These are phyloP conservation scores for Phialophora expanda DNA, from an alignment of 2,329 filamentous ascomycete species.

Conservation along the genomic window DNA sequence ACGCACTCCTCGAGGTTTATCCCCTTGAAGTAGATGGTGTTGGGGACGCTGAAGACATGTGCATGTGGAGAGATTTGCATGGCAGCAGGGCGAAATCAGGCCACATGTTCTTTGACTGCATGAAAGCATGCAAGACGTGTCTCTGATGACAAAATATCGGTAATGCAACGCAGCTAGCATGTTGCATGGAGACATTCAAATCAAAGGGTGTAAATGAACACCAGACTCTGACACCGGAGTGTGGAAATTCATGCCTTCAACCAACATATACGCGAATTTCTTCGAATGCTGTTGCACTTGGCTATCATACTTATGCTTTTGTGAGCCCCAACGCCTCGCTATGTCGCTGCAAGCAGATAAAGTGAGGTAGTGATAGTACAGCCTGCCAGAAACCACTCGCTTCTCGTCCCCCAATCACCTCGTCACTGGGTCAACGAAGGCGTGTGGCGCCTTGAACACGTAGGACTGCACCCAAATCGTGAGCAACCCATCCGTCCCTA, in stretches of 20 bases:
- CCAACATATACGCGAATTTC: background rate
- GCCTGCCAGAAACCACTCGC: background rate
- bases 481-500: slow-evolving; percentile 6
- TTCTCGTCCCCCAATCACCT: background rate
- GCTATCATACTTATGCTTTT: background rate
- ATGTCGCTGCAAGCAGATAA: slow-evolving; percentile 9
- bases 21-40: slow-evolving; percentile 82
- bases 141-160: background rate
- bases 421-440: background rate
- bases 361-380: slow-evolving; percentile 1
- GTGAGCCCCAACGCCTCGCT: slow-evolving; percentile 12
- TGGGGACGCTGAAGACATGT: background rate
- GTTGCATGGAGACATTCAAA: background rate
- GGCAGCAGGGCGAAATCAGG: background rate
- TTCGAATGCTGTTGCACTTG: slow-evolving; percentile 1
- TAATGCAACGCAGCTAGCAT: background rate
- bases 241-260: background rate
- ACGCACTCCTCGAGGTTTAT: slow-evolving; percentile 99
- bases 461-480: background rate
- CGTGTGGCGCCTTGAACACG: slow-evolving; percentile 1
- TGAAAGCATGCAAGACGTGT: background rate
- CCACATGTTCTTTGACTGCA: background rate
- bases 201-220: background rate
- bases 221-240: background rate
- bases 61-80: slow-evolving; percentile 6